Base-by-base conservation (phyloP, 345 rosid species). In the Salix arbutifolia region DNA sequence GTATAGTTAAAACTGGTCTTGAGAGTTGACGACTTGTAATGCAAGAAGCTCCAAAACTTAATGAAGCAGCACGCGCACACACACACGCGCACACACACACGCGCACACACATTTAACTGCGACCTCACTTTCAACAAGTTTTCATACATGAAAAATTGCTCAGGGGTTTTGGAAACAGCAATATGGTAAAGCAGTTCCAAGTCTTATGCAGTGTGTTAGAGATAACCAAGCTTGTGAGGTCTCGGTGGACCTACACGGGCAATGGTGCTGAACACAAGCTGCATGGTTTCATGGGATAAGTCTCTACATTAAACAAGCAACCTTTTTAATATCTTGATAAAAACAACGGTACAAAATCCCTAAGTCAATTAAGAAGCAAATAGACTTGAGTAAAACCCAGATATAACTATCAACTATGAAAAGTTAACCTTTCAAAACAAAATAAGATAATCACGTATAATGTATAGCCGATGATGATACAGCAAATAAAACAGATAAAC, bases 401-500 rank as follows among this genome's bases (percentile, higher is more conserved):
- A 18, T 66, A 66, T 66, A 35, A 66, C 23, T 33, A 30, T 35
- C 40, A 30, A 11, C 13, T 18, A 19, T 21, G 40, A 18, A 58
- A 58, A 58, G 16, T 58, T 23, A 21, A 56, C 2, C n/a, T 8
- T 65, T 18, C 1, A 65, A 65, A 58, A 1, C 19, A 8, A 19
- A 23, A 31, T 4, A 16, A 6, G 8, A 30, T 30, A 16, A 28
- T 65, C 23, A 65, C 16, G 12, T n/a, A 67, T 18, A 26, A 31
- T 62, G 17, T 50, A n/a, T 30, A 35, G 71, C 65, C 40, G 69
- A 64, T 28, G 67, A 37, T 64, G 40, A 31, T 62, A 77, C 25
- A 71, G 31, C 18, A 74, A 73, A 37, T 11, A 21, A 60, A 69
- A 78, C 38, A 16, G 50, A 33, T 67, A 78, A 56, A 65, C 90